These are phyloP conservation scores for Limnomonas spitsbergensis DNA, from an alignment of 139 green algal genomes.

Conservation along the genomic window DNA sequence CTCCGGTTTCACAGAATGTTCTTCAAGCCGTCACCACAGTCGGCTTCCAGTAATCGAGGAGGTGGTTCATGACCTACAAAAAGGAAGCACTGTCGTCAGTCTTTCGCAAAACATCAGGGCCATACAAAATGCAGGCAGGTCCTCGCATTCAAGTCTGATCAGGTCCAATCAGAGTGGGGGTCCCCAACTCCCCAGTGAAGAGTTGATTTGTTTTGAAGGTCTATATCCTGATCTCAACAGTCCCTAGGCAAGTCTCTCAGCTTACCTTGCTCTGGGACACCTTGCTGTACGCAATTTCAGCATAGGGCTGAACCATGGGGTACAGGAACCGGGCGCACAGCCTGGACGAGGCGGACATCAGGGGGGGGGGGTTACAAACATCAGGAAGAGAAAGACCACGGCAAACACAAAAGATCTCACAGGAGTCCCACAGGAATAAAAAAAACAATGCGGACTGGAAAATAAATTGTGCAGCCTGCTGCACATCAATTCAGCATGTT, in stretches of 20 bases:
- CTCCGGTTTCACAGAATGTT: too few relatives aligned
- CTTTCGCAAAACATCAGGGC: neutral
- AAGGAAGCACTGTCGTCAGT: neutral
- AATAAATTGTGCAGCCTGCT: too few relatives aligned
- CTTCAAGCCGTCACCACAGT: neutral
- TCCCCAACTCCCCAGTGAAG: neutral
- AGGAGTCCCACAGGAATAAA: too few relatives aligned
- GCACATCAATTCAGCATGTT: too few relatives aligned
- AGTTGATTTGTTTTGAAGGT: neutral
- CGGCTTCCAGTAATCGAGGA: neutral
- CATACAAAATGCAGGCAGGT: neutral
- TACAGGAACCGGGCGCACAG: slow-evolving; percentile 32
- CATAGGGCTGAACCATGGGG: slow-evolving; percentile 21
- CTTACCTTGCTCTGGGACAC: slow-evolving; percentile 15
- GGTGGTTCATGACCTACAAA: neutral
- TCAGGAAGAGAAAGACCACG: neutral
- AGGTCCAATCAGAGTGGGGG: neutral
- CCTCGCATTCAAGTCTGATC: neutral
- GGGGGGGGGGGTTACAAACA: too few relatives aligned
- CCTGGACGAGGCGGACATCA: too few relatives aligned
- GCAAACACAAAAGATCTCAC: neutral
- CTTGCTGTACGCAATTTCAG: slow-evolving; percentile 25
- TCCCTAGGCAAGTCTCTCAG: neutral
- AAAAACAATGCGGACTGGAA: too few relatives aligned
- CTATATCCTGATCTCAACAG: neutral